Conservation (phyloP, 108 stramenopile species). For the Nitzschia palea region DNA sequence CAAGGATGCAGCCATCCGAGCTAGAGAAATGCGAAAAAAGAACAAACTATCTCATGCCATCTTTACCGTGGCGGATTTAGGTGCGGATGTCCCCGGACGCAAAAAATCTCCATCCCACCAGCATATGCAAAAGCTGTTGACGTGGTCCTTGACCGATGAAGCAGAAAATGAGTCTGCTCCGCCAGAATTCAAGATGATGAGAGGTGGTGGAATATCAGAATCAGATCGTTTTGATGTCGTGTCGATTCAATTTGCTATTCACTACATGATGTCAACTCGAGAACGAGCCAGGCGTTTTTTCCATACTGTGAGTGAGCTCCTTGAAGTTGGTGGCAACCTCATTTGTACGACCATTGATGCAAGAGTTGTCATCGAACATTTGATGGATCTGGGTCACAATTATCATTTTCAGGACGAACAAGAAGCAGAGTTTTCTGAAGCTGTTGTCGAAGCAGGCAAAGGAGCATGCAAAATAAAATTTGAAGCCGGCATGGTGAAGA, state of each 20-base stretch:
- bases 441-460: conserved; percentile 58
- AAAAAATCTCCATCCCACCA: conserved; percentile 38
- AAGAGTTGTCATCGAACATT: conserved; percentile 64
- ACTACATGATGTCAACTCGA: conserved; percentile 95
- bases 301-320: conserved; percentile 79
- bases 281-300: conserved; percentile 88
- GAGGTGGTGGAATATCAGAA: conserved; percentile 70
- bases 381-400: conserved; percentile 79
- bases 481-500: conserved; percentile 52
- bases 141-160: conserved; percentile 76
- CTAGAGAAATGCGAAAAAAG: conserved; percentile 53
- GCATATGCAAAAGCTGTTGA: conserved; percentile 70
- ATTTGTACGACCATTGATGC: conserved; percentile 97
- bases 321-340: conserved; percentile 89
- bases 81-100: conserved; percentile 87
- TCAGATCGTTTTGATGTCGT: conserved; percentile 90
- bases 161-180: conserved; percentile 46
- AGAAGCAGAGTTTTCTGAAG: conserved; percentile 37
- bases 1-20: conserved; percentile 89
- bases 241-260: conserved; percentile 97
- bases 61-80: conserved; percentile 79
- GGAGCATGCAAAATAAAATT: conserved; percentile 79
- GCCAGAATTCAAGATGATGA: conserved; percentile 57
- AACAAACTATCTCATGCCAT: conserved; percentile 60
- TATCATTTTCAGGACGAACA: conserved; percentile 57